Conservation (phyloP, 495 filamentous ascomycete genomes). For the Penicillium lividum region DNA sequence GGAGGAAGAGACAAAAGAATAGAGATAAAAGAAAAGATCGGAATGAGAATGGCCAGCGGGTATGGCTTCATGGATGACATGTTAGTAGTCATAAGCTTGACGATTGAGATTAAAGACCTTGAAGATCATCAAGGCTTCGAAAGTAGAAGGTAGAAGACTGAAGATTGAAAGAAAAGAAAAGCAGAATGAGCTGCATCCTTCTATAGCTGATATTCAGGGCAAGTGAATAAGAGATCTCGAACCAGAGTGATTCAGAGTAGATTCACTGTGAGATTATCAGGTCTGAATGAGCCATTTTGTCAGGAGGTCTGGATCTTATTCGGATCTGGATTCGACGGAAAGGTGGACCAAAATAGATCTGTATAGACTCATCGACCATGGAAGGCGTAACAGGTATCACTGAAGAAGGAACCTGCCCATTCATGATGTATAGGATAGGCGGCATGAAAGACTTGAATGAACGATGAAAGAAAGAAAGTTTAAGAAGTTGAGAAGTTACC, state of each 20-base stretch:
- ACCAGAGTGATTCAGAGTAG: neutral
- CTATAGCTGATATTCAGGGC: neutral
- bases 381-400: neutral
- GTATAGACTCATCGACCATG: conserved; percentile 1
- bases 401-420: conserved; percentile 2
- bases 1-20: conserved; percentile 54
- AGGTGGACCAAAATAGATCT: neutral
- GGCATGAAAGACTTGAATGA: neutral
- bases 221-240: conserved; percentile 3
- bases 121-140: neutral
- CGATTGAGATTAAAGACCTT: neutral
- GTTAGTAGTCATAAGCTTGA: conserved; percentile 3
- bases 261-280: neutral
- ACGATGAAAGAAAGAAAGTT: neutral
- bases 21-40: conserved; percentile 56
- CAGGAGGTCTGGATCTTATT: neutral
- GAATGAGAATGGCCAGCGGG: conserved; percentile 39
- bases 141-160: neutral
- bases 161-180: neutral
- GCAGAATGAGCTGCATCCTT: neutral
- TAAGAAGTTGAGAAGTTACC: neutral
- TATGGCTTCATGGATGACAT: conserved; percentile 13
- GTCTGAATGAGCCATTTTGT: neutral
- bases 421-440: neutral
- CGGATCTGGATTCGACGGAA: neutral